Evolutionary conservation across 2,329 filamentous ascomycete genomes (phyloP).

Genomic region (Aplosporella prunicola): DNA sequence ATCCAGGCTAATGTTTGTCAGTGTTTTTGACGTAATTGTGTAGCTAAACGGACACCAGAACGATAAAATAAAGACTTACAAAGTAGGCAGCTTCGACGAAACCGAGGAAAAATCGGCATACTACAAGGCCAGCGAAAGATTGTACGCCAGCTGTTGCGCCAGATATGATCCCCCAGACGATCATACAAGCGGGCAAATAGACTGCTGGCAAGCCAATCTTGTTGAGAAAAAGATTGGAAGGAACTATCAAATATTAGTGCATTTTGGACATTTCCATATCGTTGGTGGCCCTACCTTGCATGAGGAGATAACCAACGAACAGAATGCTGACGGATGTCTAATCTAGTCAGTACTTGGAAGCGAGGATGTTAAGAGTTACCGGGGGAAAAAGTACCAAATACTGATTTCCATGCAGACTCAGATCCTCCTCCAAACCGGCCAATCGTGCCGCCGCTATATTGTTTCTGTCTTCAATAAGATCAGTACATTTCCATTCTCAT

Average conservation of each 20-base stretch:
- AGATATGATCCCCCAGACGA: constrained; percentile 34
- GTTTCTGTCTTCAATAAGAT: too few species aligned
- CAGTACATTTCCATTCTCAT: too few species aligned
- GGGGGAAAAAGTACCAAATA: constrained; percentile 53
- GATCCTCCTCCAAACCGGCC: constrained; percentile 50
- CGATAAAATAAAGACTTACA: constrained; percentile 23
- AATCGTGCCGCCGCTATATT: constrained; percentile 60
- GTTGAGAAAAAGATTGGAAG: constrained; percentile 39
- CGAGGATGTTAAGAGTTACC: background rate
- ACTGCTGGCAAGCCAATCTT: constrained; percentile 30
- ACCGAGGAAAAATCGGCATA: constrained; percentile 43
- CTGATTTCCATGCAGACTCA: constrained; percentile 46
- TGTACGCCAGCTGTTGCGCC: constrained; percentile 31
- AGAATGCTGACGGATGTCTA: constrained; percentile 41
- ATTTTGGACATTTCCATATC: background rate
- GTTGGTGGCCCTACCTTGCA: constrained; percentile 23
- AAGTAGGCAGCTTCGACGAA: constrained; percentile 45
- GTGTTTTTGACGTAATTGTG: too few species aligned
- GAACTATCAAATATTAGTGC: constrained; percentile 20
- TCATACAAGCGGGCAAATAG: constrained; percentile 33
- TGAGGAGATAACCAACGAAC: constrained; percentile 47
- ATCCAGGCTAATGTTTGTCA: constrained; percentile 37
- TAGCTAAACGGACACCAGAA: constrained; percentile 12
- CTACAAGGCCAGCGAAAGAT: constrained; percentile 38
- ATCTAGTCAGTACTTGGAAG: background rate